A percentile compares a stretch with the other conserved stretches of the same genome.
Evolutionary conservation across 306 rosid genomes (phyloP).

Genomic region (Leucaena leucocephala): DNA sequence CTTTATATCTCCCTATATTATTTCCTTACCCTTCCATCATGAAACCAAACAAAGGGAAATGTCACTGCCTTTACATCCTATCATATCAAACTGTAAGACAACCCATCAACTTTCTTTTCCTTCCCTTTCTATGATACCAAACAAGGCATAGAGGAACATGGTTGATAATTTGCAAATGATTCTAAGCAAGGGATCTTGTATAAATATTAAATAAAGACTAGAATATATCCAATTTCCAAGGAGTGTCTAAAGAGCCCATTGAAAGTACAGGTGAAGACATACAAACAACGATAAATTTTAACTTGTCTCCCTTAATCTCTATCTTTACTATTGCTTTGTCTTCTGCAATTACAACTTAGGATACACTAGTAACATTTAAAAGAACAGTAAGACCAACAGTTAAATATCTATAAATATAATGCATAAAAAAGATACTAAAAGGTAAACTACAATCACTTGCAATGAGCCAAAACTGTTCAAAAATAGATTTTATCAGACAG

Average conservation of each 20-base stretch:
- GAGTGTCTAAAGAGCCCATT: not conserved
- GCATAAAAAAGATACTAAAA: constrained; percentile 8
- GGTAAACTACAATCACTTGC: constrained; percentile 9
- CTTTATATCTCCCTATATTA: not conserved
- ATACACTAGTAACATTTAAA: not conserved
- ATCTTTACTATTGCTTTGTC: not conserved
- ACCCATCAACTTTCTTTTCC: not conserved
- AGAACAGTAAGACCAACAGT: not conserved
- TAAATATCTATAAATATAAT: not conserved
- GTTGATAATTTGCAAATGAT: not conserved
- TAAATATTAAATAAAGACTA: not conserved
- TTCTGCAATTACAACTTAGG: not conserved
- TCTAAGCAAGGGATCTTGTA: not conserved
- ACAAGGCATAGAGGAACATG: not conserved
- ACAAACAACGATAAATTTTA: not conserved
- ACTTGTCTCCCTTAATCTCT: not conserved
- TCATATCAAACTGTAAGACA: not conserved
- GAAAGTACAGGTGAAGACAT: not conserved
- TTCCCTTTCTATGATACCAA: not conserved
- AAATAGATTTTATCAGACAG: constrained; percentile 19
- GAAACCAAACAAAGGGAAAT: not conserved
- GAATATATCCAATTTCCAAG: not conserved
- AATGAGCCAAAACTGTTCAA: constrained; percentile 9
- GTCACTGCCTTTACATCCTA: not conserved
- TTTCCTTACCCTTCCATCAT: not conserved